Base-by-base conservation (phyloP, 2,329 filamentous ascomycete genomes). In the Aspergillus felis region DNA sequence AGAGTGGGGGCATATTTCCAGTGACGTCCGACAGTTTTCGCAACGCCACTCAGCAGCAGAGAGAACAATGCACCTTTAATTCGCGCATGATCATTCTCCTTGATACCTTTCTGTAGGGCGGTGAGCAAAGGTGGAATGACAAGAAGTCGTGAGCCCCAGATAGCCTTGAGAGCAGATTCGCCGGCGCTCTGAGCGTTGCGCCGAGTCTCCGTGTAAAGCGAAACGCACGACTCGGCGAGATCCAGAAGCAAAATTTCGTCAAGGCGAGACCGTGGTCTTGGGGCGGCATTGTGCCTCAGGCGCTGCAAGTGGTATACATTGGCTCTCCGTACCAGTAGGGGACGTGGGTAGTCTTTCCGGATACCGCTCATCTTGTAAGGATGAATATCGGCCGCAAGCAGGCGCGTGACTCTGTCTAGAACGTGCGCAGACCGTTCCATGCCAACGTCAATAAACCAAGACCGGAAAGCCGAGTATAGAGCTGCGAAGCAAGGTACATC, bases 371-470 rank as follows among this genome's bases (percentile, higher is more conserved):
- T 90, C 75, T 96, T 97, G 80, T 97, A 99, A 0, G 93, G 90
- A 25, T 91, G 86, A 59, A 92, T 89, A 67, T 99, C 94, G 5
- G 91, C 88, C 66, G 88, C 87, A 70, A 97, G 89, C 1, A 99
- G 83, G 54, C 92, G 85, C 4, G 89, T 85, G 14, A 97, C 87
- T 22, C 94, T 84, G 71, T 99, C 94, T 9, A 97, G 80, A 1
- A 95, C 90, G 71, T 97, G 94, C 0, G 94, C 93, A 20, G 93
- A 97, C 58, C 93, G 84, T 76, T 99, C 94, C 59, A 97, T 95
- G 20, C 95, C 94, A 44, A 99, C 92, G 68, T 99, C 94, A 1
- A 96, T 92, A 67, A 99, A 97, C 92, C 92, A 99, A 8, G 91
- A 94, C 47, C 91, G 84, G 72, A 97, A 99, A 1, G 93, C 91